Conservation (phyloP, 176 grass and related monocot genomes). For the Stipa capillata region DNA sequence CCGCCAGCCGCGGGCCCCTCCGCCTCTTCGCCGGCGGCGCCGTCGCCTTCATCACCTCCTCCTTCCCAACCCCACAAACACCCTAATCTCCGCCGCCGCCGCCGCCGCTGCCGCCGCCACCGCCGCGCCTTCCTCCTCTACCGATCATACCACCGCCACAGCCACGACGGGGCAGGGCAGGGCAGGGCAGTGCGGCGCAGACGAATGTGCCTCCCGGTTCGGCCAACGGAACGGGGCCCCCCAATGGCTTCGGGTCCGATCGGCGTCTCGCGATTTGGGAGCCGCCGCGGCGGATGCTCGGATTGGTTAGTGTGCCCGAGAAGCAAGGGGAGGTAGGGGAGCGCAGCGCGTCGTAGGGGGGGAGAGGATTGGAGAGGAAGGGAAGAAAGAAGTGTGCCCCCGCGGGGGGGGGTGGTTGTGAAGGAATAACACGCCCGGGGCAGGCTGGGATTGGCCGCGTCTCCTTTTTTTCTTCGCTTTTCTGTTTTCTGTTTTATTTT, state of each 20-base stretch:
- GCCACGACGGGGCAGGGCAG: too few species aligned
- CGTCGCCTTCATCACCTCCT: conserved; percentile 72
- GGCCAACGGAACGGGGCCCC: conserved; percentile 20
- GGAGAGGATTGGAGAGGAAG: too few species aligned
- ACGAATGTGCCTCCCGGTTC: conserved; percentile 34
- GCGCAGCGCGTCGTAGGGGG: conserved; percentile 15
- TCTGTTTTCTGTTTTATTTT: background rate
- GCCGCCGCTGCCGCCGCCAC: too few species aligned
- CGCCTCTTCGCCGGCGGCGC: conserved; percentile 77
- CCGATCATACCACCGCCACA: conserved; percentile 37
- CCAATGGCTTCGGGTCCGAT: conserved; percentile 30
- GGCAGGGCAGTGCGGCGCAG: background rate
- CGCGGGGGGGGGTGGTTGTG: too few species aligned
- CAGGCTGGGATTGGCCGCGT: background rate
- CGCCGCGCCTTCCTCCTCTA: conserved; percentile 1
- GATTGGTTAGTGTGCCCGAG: conserved; percentile 55
- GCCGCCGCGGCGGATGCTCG: conserved; percentile 30
- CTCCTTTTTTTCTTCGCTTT: background rate
- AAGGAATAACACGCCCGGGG: conserved; percentile 27
- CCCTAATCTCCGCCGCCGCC: conserved; percentile 1
- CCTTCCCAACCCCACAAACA: background rate
- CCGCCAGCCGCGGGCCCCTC: conserved; percentile 67
- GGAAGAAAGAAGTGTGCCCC: too few species aligned
- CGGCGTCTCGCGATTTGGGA: conserved; percentile 17
- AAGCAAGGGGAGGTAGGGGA: conserved; percentile 36